These are phyloP conservation scores for Hippophae rhamnoides DNA, from an alignment of 306 rosid species.

Conservation along the genomic window DNA sequence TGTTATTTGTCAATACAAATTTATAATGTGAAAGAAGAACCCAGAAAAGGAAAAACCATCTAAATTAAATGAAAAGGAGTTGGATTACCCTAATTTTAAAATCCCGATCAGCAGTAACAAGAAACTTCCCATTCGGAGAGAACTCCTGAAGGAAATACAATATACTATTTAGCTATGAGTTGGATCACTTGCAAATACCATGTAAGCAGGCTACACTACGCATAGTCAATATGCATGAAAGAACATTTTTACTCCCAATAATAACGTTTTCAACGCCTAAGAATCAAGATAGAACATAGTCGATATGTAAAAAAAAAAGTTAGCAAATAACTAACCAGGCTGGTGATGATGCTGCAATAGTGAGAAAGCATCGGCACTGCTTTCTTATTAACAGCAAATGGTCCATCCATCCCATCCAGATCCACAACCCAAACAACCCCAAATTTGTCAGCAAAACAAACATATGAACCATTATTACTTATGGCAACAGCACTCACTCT, in stretches of 20 bases:
- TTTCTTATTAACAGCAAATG: constrained; percentile 32
- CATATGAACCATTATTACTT: constrained; percentile 48
- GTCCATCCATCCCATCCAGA: constrained; percentile 31
- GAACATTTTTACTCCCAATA: too few species aligned
- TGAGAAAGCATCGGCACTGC: constrained; percentile 65
- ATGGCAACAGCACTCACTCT: constrained; percentile 81
- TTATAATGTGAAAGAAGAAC: background rate
- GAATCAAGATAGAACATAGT: background rate
- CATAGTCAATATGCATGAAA: too few species aligned
- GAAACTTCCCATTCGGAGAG: constrained; percentile 60
- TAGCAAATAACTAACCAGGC: constrained; percentile 48
- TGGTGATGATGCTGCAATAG: constrained; percentile 89
- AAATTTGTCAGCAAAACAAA: constrained; percentile 90
- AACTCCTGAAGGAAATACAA: constrained; percentile 47
- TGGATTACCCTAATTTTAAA: constrained; percentile 77
- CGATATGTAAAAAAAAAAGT: background rate
- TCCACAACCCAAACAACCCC: constrained; percentile 87
- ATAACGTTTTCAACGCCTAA: background rate
- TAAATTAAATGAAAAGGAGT: background rate
- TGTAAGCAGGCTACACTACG: background rate
- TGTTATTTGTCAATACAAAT: constrained; percentile 16
- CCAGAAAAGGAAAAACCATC: constrained; percentile 4
- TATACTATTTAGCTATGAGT: background rate
- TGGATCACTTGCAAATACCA: background rate
- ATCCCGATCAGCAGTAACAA: constrained; percentile 88